Percentiles rank a stretch among this genome's conserved stretches.
phyloP scores from a whole-genome alignment of 2,329 filamentous ascomycete genomes.

The Cryphonectria nitschkei region DNA sequence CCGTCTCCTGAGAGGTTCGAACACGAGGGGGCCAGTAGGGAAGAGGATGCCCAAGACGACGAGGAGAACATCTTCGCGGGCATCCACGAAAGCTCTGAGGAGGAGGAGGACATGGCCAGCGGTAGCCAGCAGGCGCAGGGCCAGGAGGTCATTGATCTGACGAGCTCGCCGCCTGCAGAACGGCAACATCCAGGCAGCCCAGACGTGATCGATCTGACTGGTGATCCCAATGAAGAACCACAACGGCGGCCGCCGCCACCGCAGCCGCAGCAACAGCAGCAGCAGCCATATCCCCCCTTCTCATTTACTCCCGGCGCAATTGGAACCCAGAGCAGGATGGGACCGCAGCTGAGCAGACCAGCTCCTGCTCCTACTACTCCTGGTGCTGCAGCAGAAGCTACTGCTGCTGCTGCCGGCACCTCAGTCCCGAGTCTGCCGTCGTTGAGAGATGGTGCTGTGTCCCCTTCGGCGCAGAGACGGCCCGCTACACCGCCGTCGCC shows the following conservation, averaged over 20 bases:
- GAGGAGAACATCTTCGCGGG: slow-evolving; percentile 21
- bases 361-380: neutral
- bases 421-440: slow-evolving; percentile 5
- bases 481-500: slow-evolving; percentile 27
- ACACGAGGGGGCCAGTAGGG: slow-evolving; percentile 28
- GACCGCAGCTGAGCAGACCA: slow-evolving; percentile 21
- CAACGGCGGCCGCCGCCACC: neutral
- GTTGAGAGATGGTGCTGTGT: slow-evolving; percentile 8
- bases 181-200: neutral
- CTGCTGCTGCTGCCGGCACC: neutral
- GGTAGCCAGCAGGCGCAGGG: neutral
- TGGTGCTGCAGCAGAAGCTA: no score
- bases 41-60: slow-evolving; percentile 12
- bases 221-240: slow-evolving; percentile 1
- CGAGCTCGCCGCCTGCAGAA: slow-evolving; percentile 8
- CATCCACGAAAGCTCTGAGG: slow-evolving; percentile 14
- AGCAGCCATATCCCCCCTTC: neutral
- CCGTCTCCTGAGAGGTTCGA: slow-evolving; percentile 34
- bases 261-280: neutral
- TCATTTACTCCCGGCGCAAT: neutral
- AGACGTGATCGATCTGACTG: slow-evolving; percentile 29
- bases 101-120: slow-evolving; percentile 13
- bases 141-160: slow-evolving; percentile 23
- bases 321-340: slow-evolving; percentile 23
- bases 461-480: slow-evolving; percentile 23